phyloP scores from a whole-genome alignment of 2,329 filamentous ascomycete species.

The Scopulariopsis brevicaulis region DNA sequence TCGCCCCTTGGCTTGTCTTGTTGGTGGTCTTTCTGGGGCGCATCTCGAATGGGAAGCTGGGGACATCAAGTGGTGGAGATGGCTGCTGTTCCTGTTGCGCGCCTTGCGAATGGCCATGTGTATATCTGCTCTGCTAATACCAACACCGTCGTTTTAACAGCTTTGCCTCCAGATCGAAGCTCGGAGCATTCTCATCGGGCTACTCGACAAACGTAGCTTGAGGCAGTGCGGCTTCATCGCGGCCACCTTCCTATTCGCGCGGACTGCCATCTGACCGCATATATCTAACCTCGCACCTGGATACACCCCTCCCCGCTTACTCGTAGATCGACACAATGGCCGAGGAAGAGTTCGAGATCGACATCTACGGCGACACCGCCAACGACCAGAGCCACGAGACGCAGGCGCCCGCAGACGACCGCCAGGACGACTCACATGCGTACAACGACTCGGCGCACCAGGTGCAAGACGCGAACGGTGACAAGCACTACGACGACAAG shows the following conservation, averaged over 20 bases:
- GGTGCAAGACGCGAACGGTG: slow-evolving; percentile 10
- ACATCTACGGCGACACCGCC: slow-evolving; percentile 52
- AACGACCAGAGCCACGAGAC: slow-evolving; percentile 29
- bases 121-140: slow-evolving; percentile 4
- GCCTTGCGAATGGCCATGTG: not conserved
- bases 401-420: slow-evolving; percentile 24
- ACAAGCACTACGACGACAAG: slow-evolving; percentile 25
- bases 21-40: not conserved
- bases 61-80: not conserved
- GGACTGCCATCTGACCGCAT: not conserved
- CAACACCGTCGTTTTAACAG: not conserved
- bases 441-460: slow-evolving; percentile 5
- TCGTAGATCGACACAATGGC: slow-evolving; percentile 36
- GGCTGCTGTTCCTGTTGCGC: not conserved
- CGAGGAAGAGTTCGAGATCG: slow-evolving; percentile 62
- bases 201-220: not conserved
- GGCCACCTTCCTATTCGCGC: not conserved
- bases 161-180: not conserved
- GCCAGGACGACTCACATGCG: slow-evolving; percentile 15
- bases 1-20: not conserved
- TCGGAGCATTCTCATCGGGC: not conserved
- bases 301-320: not conserved
- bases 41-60: not conserved
- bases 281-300: not conserved
- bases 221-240: not conserved